Evolutionary conservation across 176 grass and related monocot species (phyloP).

Genomic region (Oryza glaberrima): DNA sequence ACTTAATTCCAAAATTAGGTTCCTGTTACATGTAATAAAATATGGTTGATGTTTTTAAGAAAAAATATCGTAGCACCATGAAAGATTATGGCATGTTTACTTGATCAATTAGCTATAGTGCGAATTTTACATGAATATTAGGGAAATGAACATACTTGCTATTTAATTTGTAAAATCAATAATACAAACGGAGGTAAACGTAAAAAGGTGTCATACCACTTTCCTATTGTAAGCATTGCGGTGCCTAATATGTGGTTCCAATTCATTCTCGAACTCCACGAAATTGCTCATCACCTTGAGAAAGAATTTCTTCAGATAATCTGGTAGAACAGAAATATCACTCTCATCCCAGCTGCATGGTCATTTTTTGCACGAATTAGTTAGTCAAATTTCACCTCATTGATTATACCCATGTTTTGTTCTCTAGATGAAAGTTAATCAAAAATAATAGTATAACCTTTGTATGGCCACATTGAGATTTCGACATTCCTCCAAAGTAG

Average conservation of each 20-base stretch:
- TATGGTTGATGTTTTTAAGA: no score
- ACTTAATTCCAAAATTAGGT: no score
- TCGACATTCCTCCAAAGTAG: constrained; percentile 47
- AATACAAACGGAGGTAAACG: background rate
- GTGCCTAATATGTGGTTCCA: constrained; percentile 17
- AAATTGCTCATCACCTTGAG: constrained; percentile 27
- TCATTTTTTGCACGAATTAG: background rate
- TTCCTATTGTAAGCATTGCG: background rate
- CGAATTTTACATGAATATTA: background rate
- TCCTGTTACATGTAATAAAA: no score
- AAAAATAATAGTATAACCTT: constrained; percentile 25
- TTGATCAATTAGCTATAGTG: no score
- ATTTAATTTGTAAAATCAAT: background rate
- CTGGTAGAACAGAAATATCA: constrained; percentile 13
- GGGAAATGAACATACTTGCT: background rate
- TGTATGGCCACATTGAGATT: constrained; percentile 41
- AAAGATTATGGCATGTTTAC: no score
- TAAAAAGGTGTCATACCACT: background rate
- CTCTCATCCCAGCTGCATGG: constrained; percentile 48
- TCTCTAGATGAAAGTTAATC: background rate
- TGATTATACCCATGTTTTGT: no score
- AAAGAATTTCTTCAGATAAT: constrained; percentile 35
- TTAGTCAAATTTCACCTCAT: no score
- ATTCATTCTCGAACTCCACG: constrained; percentile 35
- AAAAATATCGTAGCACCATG: no score